These are phyloP conservation scores for Ophiostoma sp. DNA, from an alignment of 2,329 filamentous ascomycete species.

Conservation along the genomic window DNA sequence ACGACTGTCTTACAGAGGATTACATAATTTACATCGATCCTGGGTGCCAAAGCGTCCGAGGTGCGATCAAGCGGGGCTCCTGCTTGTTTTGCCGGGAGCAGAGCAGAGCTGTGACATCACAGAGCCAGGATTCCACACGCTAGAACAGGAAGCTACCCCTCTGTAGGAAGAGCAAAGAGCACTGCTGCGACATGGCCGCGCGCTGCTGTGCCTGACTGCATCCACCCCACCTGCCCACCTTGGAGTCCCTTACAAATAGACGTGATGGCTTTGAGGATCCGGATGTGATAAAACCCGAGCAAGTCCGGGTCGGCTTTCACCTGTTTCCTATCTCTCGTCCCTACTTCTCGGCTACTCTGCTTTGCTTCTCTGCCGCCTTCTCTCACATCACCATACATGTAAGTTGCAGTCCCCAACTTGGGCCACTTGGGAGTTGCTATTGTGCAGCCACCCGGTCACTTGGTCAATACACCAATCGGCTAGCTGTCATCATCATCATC, in stretches of 20 bases:
- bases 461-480: background rate
- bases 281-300: background rate
- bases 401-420: background rate
- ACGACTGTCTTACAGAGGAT: background rate
- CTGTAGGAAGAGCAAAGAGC: background rate
- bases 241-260: conserved; percentile 1
- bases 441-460: background rate
- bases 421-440: background rate
- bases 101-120: background rate
- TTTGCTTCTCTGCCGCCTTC: background rate
- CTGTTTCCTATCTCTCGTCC: background rate
- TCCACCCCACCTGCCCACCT: conserved; percentile 7
- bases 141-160: conserved; percentile 8
- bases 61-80: conserved; percentile 5
- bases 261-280: conserved; percentile 3
- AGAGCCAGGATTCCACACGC: conserved; percentile 5
- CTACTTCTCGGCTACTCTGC: background rate
- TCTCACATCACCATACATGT: background rate
- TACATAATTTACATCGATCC: background rate
- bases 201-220: background rate
- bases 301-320: background rate
- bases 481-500: no score
- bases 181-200: no score
- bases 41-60: background rate
- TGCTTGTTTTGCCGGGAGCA: background rate